These are phyloP conservation scores for Daldinia concentrica DNA, from an alignment of 495 filamentous ascomycete species.

Conservation along the genomic window DNA sequence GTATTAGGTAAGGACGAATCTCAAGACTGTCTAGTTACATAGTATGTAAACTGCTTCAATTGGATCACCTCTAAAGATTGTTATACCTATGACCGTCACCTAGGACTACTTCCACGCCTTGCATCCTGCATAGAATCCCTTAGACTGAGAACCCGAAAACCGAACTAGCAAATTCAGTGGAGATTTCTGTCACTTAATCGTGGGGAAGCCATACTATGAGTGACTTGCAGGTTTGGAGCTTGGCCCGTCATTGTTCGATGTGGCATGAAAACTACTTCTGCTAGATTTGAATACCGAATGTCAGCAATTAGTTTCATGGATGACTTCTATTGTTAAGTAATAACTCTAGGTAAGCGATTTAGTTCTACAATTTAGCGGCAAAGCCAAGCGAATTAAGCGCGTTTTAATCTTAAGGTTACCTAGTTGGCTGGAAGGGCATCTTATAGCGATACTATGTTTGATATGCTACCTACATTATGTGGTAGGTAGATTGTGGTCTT, in stretches of 20 bases:
- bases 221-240: neutral
- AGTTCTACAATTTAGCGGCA: neutral
- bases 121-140: neutral
- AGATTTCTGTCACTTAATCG: neutral
- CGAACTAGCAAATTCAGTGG: neutral
- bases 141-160: neutral
- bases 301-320: neutral
- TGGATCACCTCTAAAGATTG: too few relatives aligned
- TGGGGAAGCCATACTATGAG: neutral
- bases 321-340: neutral
- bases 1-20: neutral
- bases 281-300: neutral
- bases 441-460: neutral
- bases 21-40: neutral
- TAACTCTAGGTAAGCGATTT: neutral
- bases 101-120: neutral
- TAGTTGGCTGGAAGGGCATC: neutral
- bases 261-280: neutral
- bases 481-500: neutral
- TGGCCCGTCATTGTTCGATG: neutral
- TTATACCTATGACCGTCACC: neutral
- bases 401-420: neutral
- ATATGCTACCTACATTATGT: neutral
- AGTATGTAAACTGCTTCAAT: too few relatives aligned
- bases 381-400: neutral